phyloP scores from a whole-genome alignment of 768 basidiomycete species.

The Sutorius australiensis region DNA sequence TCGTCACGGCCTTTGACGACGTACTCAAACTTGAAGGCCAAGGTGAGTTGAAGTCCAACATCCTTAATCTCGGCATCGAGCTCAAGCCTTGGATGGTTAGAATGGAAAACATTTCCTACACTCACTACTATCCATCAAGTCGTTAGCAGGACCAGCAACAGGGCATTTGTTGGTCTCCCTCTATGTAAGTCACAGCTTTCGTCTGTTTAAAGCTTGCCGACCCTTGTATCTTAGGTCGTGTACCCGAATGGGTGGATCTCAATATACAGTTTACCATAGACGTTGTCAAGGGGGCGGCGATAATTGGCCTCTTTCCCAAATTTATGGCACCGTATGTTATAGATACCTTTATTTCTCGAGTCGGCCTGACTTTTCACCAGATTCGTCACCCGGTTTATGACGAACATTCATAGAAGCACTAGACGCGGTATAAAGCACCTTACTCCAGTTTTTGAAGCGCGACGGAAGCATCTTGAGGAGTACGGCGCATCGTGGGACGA shows the following conservation, averaged over 20 bases:
- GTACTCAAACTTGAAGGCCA: slow-evolving; percentile 25
- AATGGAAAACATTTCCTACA: slow-evolving; percentile 12
- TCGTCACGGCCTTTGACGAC: slow-evolving; percentile 38
- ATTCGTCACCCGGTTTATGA: not conserved
- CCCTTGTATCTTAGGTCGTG: not conserved
- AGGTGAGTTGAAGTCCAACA: slow-evolving; percentile 4
- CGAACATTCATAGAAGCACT: slow-evolving; percentile 2
- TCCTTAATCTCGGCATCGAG: not conserved
- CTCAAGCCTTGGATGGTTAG: not conserved
- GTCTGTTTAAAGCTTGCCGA: not conserved
- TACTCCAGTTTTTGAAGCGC: no score
- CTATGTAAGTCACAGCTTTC: slow-evolving; percentile 2
- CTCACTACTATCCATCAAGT: not conserved
- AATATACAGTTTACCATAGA: slow-evolving; percentile 27
- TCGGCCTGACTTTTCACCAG: not conserved
- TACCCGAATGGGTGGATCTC: slow-evolving; percentile 29
- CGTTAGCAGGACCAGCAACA: slow-evolving; percentile 8
- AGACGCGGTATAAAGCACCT: not conserved
- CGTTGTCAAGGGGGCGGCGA: not conserved
- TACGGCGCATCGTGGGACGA: no score
- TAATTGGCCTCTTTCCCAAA: slow-evolving; percentile 31
- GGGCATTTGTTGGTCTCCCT: slow-evolving; percentile 15
- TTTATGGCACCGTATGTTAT: slow-evolving; percentile 31
- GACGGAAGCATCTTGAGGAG: no score
- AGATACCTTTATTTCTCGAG: not conserved